These are phyloP conservation scores for Trichosanthes cucumerina DNA, from an alignment of 306 rosid species.

Conservation along the genomic window DNA sequence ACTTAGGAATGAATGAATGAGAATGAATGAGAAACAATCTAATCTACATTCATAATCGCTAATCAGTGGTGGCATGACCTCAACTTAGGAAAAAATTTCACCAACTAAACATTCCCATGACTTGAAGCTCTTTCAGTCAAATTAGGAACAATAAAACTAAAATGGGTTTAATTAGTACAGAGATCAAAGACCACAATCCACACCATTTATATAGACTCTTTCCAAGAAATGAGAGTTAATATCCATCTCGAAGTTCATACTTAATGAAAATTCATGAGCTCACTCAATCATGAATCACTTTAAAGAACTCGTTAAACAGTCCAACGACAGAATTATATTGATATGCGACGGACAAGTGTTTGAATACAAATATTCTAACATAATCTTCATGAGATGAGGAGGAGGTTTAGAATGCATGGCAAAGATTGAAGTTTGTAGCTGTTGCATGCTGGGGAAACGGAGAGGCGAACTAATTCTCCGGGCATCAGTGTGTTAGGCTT, in stretches of 20 bases:
- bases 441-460: neutral
- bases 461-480: neutral
- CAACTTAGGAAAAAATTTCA: neutral
- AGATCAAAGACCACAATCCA: neutral
- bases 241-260: neutral
- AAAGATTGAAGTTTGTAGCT: neutral
- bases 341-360: neutral
- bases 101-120: neutral
- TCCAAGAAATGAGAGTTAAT: neutral
- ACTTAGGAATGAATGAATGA: too few relatives aligned
- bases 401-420: neutral
- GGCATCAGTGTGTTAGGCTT: neutral
- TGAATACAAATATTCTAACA: neutral
- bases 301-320: neutral
- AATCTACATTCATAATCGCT: neutral
- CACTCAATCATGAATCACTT: neutral
- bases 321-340: neutral
- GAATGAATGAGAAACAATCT: neutral
- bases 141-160: neutral
- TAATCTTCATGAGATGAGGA: neutral
- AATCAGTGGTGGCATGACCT: neutral
- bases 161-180: neutral
- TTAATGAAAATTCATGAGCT: neutral
- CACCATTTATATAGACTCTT: neutral
- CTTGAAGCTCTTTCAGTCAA: neutral